Base-by-base conservation (phyloP, 257 asterid genomes). In the Nicotiana otophora region DNA sequence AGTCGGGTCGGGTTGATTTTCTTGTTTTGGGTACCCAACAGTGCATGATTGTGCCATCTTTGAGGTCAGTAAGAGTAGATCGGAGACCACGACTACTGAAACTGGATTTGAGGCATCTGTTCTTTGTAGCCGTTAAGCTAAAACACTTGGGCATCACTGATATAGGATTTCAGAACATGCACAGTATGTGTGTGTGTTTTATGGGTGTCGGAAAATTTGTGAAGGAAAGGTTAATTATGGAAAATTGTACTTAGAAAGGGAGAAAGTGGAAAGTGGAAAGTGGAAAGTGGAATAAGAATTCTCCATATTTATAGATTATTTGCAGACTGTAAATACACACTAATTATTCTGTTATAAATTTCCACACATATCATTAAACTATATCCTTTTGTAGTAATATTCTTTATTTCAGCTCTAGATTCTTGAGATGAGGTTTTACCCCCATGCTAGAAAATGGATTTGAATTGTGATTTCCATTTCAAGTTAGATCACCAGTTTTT, bases 11-110 rank as follows among this genome's bases (percentile, higher is more conserved):
- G 83, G 80, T 31, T 51, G 89, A 82, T 33, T 81, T 66, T 1
- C 84, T 92, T 78, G 81, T 5, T 61, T 82, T 87, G 80, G 95
- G 97, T 7, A 90, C 85, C 94, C 95, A 92, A 82, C 94, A 88
- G 81, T 87, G 90, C 81, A 92, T 86, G 17, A 84, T 62, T 26
- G 97, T 91, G 58, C 93, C 91, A 67, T 91, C 92, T 9, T 91
- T 91, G 78, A 92, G 88, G 87, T 87, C 92, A 4, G 88, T 84
- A 66, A 87, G 16, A 28, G 88, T 66, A 60, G 93, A 87, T 20
- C 92, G 92, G 90, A 91, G 92, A 5, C 95, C 95, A 10, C 89
- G 88, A 17, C 68, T 58, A 5, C 20, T 36, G 91, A 91, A 91
- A 23, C 82, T 16, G 69, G 90, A 85, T 64, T 83, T 78, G 63